Percentiles rank a stretch among this genome's conserved stretches.
Evolutionary conservation across 805 yeast species (phyloP).

Genomic region (Kazachstania taianensis): DNA sequence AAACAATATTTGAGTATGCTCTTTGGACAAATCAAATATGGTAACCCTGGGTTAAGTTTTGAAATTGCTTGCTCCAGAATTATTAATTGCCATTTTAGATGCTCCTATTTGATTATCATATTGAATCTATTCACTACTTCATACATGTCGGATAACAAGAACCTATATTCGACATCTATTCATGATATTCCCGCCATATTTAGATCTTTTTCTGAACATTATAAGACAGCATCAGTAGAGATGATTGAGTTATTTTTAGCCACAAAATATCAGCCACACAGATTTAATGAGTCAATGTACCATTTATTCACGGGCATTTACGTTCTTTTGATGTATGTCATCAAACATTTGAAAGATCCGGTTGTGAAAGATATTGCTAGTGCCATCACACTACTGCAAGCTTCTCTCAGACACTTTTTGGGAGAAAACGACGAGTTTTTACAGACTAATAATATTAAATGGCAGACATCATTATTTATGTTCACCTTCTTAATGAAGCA

Average conservation of each 20-base stretch:
- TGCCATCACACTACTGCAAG: constrained; percentile 9
- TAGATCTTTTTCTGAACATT: constrained; percentile 8
- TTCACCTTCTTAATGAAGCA: constrained; percentile 17
- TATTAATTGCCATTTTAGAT: constrained; percentile 18
- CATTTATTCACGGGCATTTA: constrained; percentile 19
- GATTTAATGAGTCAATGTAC: constrained; percentile 17
- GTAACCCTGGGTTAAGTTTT: constrained; percentile 13
- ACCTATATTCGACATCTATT: constrained; percentile 8
- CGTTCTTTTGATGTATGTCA: constrained; percentile 12
- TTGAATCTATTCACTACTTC: constrained; percentile 15
- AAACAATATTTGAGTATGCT: constrained; percentile 16
- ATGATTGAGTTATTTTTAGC: constrained; percentile 15
- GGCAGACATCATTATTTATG: constrained; percentile 19
- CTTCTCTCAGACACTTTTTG: constrained; percentile 11
- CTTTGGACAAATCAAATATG: constrained; percentile 11
- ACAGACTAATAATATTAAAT: constrained; percentile 17
- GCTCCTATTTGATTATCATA: constrained; percentile 11
- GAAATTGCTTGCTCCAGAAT: constrained; percentile 17
- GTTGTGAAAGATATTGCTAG: constrained; percentile 7
- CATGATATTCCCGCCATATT: constrained; percentile 12
- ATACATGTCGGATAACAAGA: constrained; percentile 17
- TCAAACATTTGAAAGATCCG: constrained; percentile 13
- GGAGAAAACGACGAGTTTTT: constrained; percentile 12
- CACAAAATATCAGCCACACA: constrained; percentile 15
- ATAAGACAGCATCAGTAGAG: constrained; percentile 8